Percentiles rank a stretch among this genome's conserved stretches.
phyloP scores from a whole-genome alignment of 2,329 filamentous ascomycete genomes.

The Aphanocladium album region DNA sequence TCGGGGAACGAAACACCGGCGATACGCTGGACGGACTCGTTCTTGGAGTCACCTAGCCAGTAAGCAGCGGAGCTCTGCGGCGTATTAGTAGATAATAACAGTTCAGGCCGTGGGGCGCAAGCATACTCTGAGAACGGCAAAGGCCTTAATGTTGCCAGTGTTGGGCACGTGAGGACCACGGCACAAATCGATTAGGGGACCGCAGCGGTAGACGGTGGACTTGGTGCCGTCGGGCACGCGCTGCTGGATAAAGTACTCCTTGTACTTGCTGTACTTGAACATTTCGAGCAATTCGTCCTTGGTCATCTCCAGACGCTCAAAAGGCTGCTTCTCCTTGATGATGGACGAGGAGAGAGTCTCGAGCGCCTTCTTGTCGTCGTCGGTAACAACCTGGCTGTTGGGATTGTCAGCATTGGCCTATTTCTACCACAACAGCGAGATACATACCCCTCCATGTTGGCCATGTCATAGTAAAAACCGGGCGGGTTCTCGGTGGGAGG shows the following conservation, averaged over 20 bases:
- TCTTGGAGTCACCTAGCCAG: conserved; percentile 88
- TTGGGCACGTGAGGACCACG: conserved; percentile 88
- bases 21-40: conserved; percentile 93
- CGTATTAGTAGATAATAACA: conserved; percentile 23
- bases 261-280: conserved; percentile 97
- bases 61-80: conserved; percentile 68
- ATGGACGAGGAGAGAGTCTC: conserved; percentile 76
- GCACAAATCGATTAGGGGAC: conserved; percentile 91
- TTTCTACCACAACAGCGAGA: background rate
- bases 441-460: conserved; percentile 39
- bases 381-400: conserved; percentile 62
- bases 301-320: conserved; percentile 81
- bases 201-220: conserved; percentile 92
- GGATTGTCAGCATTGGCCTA: conserved; percentile 24
- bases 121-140: conserved; percentile 75
- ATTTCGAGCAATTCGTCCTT: conserved; percentile 92
- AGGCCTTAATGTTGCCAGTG: conserved; percentile 89
- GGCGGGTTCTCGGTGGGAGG: conserved; percentile 72
- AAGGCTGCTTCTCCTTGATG: conserved; percentile 94
- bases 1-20: conserved; percentile 94
- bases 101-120: no score
- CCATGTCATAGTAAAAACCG: conserved; percentile 98
- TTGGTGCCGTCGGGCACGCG: conserved; percentile 72
- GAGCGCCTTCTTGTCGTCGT: conserved; percentile 79
- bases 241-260: conserved; percentile 85